These are phyloP conservation scores for Phytophthora rubi DNA, from an alignment of 352 stramenopile species.

Conservation along the genomic window DNA sequence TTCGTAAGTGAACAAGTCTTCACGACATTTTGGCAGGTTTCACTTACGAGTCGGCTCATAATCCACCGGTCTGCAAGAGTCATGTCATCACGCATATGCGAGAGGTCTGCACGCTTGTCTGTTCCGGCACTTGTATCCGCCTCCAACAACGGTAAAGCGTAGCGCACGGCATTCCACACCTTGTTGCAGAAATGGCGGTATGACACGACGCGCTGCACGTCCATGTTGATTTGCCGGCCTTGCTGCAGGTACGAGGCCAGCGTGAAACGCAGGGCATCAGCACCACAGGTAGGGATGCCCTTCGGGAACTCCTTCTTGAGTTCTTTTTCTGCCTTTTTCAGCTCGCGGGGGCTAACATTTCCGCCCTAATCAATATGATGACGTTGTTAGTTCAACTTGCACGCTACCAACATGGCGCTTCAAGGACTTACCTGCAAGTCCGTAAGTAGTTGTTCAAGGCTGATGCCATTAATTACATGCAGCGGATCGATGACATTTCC, in stretches of 20 bases:
- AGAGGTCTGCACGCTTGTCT: slow-evolving; percentile 26
- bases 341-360: slow-evolving; percentile 89
- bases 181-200: slow-evolving; percentile 92
- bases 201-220: slow-evolving; percentile 83
- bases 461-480: slow-evolving; percentile 98
- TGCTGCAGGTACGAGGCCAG: slow-evolving; percentile 95
- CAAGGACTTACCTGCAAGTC: slow-evolving; percentile 85
- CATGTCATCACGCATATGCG: slow-evolving; percentile 49
- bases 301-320: slow-evolving; percentile 97
- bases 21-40: background rate
- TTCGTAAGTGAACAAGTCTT: slow-evolving; percentile 5
- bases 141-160: slow-evolving; percentile 70
- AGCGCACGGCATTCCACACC: slow-evolving; percentile 88
- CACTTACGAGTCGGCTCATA: slow-evolving; percentile 76
- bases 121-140: slow-evolving; percentile 3
- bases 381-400: slow-evolving; percentile 6
- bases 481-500: slow-evolving; percentile 99
- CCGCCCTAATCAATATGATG: slow-evolving; percentile 41
- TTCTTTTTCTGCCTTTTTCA: slow-evolving; percentile 96
- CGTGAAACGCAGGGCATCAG: slow-evolving; percentile 97
- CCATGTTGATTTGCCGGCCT: slow-evolving; percentile 90
- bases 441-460: slow-evolving; percentile 91
- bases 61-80: slow-evolving; percentile 83
- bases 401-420: background rate
- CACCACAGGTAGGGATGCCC: slow-evolving; percentile 98